A percentile compares a stretch with the other conserved stretches of the same genome.
These are phyloP conservation scores for Xanthoparmelia taractica DNA, from an alignment of 495 filamentous ascomycete genomes.

Conservation along the genomic window DNA sequence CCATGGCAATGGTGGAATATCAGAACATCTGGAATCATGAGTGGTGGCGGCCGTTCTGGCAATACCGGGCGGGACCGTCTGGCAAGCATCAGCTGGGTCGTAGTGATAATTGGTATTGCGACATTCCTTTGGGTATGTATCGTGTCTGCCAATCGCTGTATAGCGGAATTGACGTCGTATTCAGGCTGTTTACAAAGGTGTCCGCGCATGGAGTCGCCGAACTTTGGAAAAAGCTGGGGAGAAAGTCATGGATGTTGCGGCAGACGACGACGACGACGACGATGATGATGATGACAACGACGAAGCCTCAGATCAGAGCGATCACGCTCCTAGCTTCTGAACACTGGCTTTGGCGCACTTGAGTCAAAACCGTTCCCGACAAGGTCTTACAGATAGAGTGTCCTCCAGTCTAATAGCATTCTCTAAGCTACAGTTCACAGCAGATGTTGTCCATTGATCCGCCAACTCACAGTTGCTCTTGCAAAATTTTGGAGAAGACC, in stretches of 20 bases:
- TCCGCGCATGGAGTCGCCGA: slow-evolving; percentile 59
- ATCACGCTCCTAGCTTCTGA: slow-evolving; percentile 7
- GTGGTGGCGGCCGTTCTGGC: slow-evolving; percentile 45
- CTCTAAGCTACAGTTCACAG: no score
- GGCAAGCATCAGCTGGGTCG: slow-evolving; percentile 63
- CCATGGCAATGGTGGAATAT: slow-evolving; percentile 73
- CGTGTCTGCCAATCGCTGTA: neutral
- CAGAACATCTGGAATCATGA: slow-evolving; percentile 44
- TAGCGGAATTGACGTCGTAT: slow-evolving; percentile 12
- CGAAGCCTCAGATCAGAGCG: slow-evolving; percentile 28
- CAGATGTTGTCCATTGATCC: neutral
- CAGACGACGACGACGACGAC: slow-evolving; percentile 64
- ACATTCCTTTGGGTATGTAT: slow-evolving; percentile 75
- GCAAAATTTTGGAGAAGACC: neutral
- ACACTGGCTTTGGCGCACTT: slow-evolving; percentile 12
- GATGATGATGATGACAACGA: slow-evolving; percentile 64
- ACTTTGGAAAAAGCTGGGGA: slow-evolving; percentile 69
- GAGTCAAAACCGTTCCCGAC: neutral
- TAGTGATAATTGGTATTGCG: slow-evolving; percentile 69
- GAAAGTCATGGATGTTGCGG: slow-evolving; percentile 71
- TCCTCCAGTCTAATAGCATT: neutral
- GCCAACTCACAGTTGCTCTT: neutral
- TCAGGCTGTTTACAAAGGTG: slow-evolving; percentile 73
- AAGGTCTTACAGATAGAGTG: slow-evolving; percentile 23
- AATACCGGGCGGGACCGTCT: slow-evolving; percentile 64